Conservation (phyloP, 2,329 filamentous ascomycete species). For the Juglanconis juglandina region DNA sequence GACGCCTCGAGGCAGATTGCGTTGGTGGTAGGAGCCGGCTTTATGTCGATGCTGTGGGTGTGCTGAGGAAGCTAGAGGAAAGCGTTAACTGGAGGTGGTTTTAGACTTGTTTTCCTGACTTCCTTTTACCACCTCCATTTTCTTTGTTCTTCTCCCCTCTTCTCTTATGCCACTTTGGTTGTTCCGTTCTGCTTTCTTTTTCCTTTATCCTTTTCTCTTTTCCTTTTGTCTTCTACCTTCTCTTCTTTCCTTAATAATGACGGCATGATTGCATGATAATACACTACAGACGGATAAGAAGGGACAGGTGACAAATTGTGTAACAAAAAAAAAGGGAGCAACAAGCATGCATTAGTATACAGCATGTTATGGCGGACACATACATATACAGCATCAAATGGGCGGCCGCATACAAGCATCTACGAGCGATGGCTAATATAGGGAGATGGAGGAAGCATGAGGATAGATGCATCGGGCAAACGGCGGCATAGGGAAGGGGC, state of each 20-base stretch:
- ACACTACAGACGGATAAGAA: not conserved
- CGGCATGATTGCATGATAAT: not conserved
- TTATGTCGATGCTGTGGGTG: constrained; percentile 51
- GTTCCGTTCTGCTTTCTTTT: not conserved
- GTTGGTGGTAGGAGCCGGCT: constrained; percentile 46
- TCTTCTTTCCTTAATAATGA: not conserved
- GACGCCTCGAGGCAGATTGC: constrained; percentile 47
- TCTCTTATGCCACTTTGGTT: not conserved
- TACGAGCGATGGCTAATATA: not conserved
- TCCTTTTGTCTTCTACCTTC: not conserved
- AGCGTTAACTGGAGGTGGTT: constrained; percentile 41
- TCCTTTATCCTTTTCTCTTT: not conserved
- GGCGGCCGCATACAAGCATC: not conserved
- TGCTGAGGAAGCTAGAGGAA: constrained; percentile 50
- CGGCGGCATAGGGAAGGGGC: not conserved
- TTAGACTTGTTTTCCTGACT: constrained; percentile 20
- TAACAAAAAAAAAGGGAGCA: not conserved
- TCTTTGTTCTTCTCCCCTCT: not conserved
- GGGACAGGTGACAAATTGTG: too few species aligned
- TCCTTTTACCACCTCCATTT: not conserved
- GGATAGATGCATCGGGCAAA: not conserved
- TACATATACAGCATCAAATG: not conserved
- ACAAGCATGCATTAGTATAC: not conserved
- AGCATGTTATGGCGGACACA: not conserved
- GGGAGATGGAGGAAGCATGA: not conserved